A percentile compares a stretch with the other conserved stretches of the same genome.
phyloP scores from a whole-genome alignment of 148 eudicot genomes.

The Rhododendron griersonianum region DNA sequence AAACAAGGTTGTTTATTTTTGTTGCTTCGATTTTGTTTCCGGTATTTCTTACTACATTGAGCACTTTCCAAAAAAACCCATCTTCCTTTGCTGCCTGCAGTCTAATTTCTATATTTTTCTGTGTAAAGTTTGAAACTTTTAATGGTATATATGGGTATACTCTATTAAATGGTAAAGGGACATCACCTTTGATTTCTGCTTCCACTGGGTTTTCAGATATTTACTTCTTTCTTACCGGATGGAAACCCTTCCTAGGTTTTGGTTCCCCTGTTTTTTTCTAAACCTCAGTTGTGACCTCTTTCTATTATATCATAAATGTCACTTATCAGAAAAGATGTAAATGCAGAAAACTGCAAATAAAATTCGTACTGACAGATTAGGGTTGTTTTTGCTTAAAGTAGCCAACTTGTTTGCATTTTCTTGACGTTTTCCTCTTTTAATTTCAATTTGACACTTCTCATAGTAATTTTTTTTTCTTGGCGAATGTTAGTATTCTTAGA shows the following conservation, averaged over 20 bases:
- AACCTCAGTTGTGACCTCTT: slow-evolving; percentile 1
- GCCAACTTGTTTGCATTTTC: not conserved
- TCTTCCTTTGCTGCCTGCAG: slow-evolving; percentile 12
- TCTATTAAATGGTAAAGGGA: slow-evolving; percentile 17
- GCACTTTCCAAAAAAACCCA: not conserved
- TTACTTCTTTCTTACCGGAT: not conserved
- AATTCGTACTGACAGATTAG: not conserved
- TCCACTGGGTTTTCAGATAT: not conserved
- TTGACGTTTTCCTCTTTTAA: not conserved
- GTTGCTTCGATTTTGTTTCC: not conserved
- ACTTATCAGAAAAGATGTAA: not conserved
- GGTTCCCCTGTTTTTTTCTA: slow-evolving; percentile 12
- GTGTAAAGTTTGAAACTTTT: slow-evolving; percentile 16
- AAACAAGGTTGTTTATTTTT: not conserved
- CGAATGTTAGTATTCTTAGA: too few relatives aligned
- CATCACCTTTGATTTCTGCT: not conserved
- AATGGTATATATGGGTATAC: not conserved
- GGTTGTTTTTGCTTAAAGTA: not conserved
- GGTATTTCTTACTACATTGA: not conserved
- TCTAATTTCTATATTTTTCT: slow-evolving; percentile 5
- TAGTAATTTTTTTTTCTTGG: too few relatives aligned
- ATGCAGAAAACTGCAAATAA: not conserved
- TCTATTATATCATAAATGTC: not conserved
- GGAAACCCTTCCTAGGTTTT: not conserved
- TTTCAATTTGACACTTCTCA: too few relatives aligned